Evolutionary conservation across 495 filamentous ascomycete species (phyloP).

Genomic region (Corynascus novoguineensis): DNA sequence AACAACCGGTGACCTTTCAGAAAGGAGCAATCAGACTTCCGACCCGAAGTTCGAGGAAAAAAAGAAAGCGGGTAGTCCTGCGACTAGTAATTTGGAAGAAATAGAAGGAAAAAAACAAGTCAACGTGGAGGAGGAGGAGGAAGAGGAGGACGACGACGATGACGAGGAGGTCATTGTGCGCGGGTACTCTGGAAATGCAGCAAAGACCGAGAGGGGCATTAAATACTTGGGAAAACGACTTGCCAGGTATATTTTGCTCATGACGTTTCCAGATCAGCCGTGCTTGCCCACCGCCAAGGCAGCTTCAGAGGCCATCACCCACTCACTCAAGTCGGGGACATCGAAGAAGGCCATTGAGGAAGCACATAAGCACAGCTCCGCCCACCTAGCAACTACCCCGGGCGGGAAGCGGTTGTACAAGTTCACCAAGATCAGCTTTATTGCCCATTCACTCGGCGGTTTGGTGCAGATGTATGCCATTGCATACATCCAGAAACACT

Average conservation of each 20-base stretch:
- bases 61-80: neutral
- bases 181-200: constrained; percentile 84
- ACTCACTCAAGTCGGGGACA: constrained; percentile 27
- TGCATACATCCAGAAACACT: constrained; percentile 95
- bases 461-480: constrained; percentile 92
- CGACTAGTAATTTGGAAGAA: constrained; percentile 11
- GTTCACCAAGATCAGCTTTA: constrained; percentile 92
- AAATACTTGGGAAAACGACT: constrained; percentile 94
- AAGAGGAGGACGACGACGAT: constrained; percentile 55
- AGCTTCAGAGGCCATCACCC: constrained; percentile 35
- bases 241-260: constrained; percentile 79
- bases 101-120: constrained; percentile 14
- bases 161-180: constrained; percentile 92
- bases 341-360: constrained; percentile 29
- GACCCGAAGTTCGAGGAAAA: neutral
- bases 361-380: constrained; percentile 51
- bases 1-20: constrained; percentile 11
- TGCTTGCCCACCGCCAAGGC: constrained; percentile 65
- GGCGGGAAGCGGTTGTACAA: constrained; percentile 61
- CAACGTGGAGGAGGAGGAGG: constrained; percentile 31
- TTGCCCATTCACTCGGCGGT: constrained; percentile 89
- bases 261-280: constrained; percentile 90
- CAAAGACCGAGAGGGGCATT: constrained; percentile 87
- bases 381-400: constrained; percentile 33
- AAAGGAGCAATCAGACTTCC: neutral